Evolutionary conservation across 2,329 filamentous ascomycete species (phyloP).

Genomic region (Herpotrichia juniperi): DNA sequence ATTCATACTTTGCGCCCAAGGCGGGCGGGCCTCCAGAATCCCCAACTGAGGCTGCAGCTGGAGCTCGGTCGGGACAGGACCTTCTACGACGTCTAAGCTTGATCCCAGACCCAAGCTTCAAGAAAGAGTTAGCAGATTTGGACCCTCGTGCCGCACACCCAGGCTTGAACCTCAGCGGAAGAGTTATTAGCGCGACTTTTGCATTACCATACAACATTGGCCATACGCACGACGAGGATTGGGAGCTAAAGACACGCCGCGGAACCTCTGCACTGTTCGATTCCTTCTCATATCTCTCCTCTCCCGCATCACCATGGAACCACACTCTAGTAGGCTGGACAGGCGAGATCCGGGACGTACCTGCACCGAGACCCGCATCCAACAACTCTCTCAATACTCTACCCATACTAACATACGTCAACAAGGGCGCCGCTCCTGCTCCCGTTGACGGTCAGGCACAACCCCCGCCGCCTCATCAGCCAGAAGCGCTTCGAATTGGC

Average conservation of each 20-base stretch:
- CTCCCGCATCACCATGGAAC: constrained; percentile 83
- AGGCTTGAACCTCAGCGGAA: constrained; percentile 63
- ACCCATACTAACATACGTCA: constrained; percentile 63
- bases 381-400: constrained; percentile 40
- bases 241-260: constrained; percentile 75
- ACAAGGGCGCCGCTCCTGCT: constrained; percentile 79
- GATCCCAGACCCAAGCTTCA: constrained; percentile 40
- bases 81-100: constrained; percentile 61
- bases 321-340: constrained; percentile 96
- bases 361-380: constrained; percentile 35
- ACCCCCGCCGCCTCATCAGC: constrained; percentile 61
- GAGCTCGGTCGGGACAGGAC: constrained; percentile 56
- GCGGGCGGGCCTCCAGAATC: constrained; percentile 25
- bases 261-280: constrained; percentile 93
- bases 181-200: constrained; percentile 68
- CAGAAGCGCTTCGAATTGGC: constrained; percentile 74
- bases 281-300: constrained; percentile 85
- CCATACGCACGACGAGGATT: constrained; percentile 59
- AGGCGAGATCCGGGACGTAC: constrained; percentile 65
- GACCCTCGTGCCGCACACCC: constrained; percentile 64
- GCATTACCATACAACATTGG: constrained; percentile 67
- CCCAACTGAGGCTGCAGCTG: constrained; percentile 51
- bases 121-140: constrained; percentile 51
- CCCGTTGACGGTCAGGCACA: constrained; percentile 69
- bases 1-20: constrained; percentile 41